A percentile compares a stretch with the other conserved stretches of the same genome.
These are phyloP conservation scores for Neurospora sp. DNA, from an alignment of 495 filamentous ascomycete genomes.

Conservation along the genomic window DNA sequence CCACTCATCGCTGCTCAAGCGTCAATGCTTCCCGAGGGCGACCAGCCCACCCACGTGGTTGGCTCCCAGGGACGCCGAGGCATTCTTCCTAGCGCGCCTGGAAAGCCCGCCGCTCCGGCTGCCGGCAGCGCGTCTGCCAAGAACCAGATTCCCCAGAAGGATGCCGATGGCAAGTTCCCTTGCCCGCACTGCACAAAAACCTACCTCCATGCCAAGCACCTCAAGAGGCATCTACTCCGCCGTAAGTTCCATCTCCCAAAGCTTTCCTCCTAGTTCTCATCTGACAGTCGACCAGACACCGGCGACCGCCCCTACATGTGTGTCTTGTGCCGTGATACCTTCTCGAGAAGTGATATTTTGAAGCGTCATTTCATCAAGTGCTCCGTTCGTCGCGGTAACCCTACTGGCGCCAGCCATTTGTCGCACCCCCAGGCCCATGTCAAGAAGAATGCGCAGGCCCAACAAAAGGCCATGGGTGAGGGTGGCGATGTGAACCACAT, in stretches of 20 bases:
- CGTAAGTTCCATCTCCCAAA: slow-evolving; percentile 53
- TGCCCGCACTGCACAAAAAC: slow-evolving; percentile 96
- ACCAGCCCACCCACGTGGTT: slow-evolving; percentile 77
- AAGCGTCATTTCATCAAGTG: slow-evolving; percentile 99
- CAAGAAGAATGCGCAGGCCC: slow-evolving; percentile 55
- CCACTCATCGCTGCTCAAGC: slow-evolving; percentile 33
- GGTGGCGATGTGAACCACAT: slow-evolving; percentile 42
- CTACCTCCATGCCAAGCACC: slow-evolving; percentile 92
- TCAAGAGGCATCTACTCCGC: slow-evolving; percentile 89
- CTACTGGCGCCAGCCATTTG: slow-evolving; percentile 82
- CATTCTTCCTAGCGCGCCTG: slow-evolving; percentile 81
- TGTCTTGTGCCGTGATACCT: slow-evolving; percentile 94
- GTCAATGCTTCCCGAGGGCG: slow-evolving; percentile 36
- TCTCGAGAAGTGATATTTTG: slow-evolving; percentile 93
- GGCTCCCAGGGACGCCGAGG: slow-evolving; percentile 85
- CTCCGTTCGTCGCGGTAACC: slow-evolving; percentile 88
- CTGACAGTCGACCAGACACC: slow-evolving; percentile 53
- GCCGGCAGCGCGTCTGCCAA: slow-evolving; percentile 56
- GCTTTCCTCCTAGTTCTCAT: not conserved
- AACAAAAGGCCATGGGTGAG: slow-evolving; percentile 41
- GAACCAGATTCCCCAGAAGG: slow-evolving; percentile 77
- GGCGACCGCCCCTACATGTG: slow-evolving; percentile 96
- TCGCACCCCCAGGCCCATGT: slow-evolving; percentile 83
- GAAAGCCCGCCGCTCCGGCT: slow-evolving; percentile 56
- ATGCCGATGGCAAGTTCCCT: slow-evolving; percentile 92